Base-by-base conservation (phyloP, 805 yeast species). In the Millerozyma acaciae region DNA sequence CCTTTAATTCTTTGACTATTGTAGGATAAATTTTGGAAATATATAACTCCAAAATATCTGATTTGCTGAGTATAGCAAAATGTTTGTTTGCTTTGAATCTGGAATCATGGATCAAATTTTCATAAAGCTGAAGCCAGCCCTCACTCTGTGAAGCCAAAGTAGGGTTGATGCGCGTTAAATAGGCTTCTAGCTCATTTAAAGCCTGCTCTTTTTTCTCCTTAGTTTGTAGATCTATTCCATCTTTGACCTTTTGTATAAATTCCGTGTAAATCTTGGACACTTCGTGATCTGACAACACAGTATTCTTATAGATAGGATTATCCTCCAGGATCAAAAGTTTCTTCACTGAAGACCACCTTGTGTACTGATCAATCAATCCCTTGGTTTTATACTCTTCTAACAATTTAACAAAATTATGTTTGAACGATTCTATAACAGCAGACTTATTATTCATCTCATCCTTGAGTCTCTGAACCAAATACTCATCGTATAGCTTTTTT, bases 331-430 rank as follows among this genome's bases (percentile, higher is more conserved):
- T 71, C 34, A 71, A 34, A 13, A 43, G 22, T n/a, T 60, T 60
- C 37, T 70, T 75, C 0, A 75, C 63, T 1, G 80, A 72, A 20
- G 52, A 46, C 95, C 95, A 86, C 25, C 84, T 59, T 0, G 90
- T 75, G 34, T 67, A 72, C 41, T 74, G 69, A 13, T 63, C 62
- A 17, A 84, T 58, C n/a, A 67, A 60, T 0, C 62, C 57, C 15
- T 40, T 34, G 8, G 43, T 29, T 14, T 47, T 41, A 32, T 68
- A 61, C 5, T 52, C 52, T 15, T 61, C 50, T 26, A 83, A 51
- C 31, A 80, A 67, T 9, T 65, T 51, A 10, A 57, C 34, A 46
- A 81, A 80, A n/a, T 76, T 76, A 2, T 53, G 51, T 44, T 72
- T 70, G 51, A 81, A 80, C 35, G 70, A 71, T 26, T 75, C 80